These are phyloP conservation scores for Aristolochia californica DNA, from an alignment of 164 flowering plant genomes.

Conservation along the genomic window DNA sequence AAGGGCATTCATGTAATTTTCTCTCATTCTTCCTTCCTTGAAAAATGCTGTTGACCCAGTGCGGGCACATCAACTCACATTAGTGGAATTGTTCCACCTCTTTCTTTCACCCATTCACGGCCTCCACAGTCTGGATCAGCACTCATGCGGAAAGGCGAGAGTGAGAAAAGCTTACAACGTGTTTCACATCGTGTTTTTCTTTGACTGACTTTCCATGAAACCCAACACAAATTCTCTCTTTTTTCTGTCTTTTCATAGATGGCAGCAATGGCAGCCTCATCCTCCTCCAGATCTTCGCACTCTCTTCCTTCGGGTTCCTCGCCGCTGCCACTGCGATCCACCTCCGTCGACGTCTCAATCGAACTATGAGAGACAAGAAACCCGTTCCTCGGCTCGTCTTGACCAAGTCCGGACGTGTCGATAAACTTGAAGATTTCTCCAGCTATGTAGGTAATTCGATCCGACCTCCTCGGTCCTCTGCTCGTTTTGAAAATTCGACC, in stretches of 20 bases:
- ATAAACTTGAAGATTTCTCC: conserved; percentile 54
- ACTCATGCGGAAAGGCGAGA: too few relatives aligned
- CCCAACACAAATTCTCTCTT: not conserved
- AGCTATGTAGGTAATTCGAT: conserved; percentile 63
- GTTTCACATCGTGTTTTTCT: not conserved
- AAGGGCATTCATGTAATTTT: too few relatives aligned
- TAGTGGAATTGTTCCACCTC: too few relatives aligned
- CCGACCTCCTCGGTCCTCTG: not conserved
- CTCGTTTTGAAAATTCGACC: not conserved
- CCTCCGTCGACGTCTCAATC: conserved; percentile 12
- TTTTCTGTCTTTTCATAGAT: conserved; percentile 1
- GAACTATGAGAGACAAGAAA: conserved; percentile 8
- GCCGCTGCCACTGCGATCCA: conserved; percentile 19
- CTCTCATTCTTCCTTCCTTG: too few relatives aligned
- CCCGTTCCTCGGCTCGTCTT: conserved; percentile 34
- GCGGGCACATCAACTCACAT: too few relatives aligned
- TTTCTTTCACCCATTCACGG: too few relatives aligned
- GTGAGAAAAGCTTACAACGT: too few relatives aligned
- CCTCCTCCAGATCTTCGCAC: conserved; percentile 22
- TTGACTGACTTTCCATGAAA: not conserved
- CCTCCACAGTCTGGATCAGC: too few relatives aligned
- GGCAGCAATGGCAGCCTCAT: conserved; percentile 9
- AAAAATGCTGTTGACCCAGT: too few relatives aligned
- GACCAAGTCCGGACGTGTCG: conserved; percentile 44
- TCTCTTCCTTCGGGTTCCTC: conserved; percentile 23